These are phyloP conservation scores for Litsea cubeba DNA, from an alignment of 164 flowering plant species.

Conservation along the genomic window DNA sequence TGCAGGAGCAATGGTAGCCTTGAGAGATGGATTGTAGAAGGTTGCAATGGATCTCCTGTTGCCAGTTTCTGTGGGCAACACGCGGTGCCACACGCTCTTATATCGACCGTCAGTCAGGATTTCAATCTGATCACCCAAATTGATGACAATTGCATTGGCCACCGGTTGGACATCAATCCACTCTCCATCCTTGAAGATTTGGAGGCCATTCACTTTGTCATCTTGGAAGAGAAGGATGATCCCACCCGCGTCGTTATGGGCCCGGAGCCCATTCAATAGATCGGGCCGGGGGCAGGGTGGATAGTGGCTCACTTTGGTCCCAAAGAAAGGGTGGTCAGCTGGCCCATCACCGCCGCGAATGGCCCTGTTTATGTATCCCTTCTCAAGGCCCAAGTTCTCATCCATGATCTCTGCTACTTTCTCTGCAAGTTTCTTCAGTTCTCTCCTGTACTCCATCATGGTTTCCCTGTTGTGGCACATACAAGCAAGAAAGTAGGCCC, in stretches of 20 bases:
- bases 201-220: slow-evolving; percentile 68
- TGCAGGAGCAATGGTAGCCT: slow-evolving; percentile 80
- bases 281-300: slow-evolving; percentile 84
- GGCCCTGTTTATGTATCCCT: slow-evolving; percentile 63
- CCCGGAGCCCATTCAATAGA: slow-evolving; percentile 60
- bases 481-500: neutral
- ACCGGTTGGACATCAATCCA: slow-evolving; percentile 88
- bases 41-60: slow-evolving; percentile 81
- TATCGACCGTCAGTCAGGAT: slow-evolving; percentile 82
- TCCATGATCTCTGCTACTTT: slow-evolving; percentile 82
- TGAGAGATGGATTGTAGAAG: slow-evolving; percentile 70
- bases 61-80: slow-evolving; percentile 44
- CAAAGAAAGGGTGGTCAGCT: slow-evolving; percentile 50
- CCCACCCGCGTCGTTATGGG: slow-evolving; percentile 95
- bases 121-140: slow-evolving; percentile 90
- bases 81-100: slow-evolving; percentile 86
- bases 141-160: slow-evolving; percentile 70
- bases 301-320: slow-evolving; percentile 92
- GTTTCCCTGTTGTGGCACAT: slow-evolving; percentile 51
- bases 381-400: slow-evolving; percentile 65
- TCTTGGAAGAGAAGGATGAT: slow-evolving; percentile 88
- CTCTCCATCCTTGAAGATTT: slow-evolving; percentile 64
- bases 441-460: slow-evolving; percentile 68
- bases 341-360: slow-evolving; percentile 42
- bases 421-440: slow-evolving; percentile 63